Percentiles rank a stretch among this genome's conserved stretches.
Conservation (phyloP, 1,284 basidiomycete species). For the Cutaneotrichosporon dermatis region DNA sequence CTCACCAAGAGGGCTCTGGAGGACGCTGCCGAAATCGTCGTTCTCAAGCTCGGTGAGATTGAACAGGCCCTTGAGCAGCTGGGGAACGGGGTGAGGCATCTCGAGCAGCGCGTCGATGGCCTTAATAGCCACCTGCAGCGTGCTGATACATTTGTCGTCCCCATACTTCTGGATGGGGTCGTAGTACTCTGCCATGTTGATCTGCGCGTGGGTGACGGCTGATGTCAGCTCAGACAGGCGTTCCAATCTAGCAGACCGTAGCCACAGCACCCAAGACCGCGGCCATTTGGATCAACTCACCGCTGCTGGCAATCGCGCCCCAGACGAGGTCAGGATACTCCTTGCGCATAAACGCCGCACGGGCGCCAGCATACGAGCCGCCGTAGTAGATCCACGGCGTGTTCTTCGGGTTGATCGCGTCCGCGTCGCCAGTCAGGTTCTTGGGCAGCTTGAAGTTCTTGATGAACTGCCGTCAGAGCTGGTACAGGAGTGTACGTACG, state of each 20-base stretch:
- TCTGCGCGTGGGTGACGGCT: conserved; percentile 55
- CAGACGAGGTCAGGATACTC: conserved; percentile 71
- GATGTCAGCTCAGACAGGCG: not conserved
- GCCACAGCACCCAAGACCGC: too few relatives aligned
- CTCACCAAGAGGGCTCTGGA: too few relatives aligned
- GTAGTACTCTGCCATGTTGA: conserved; percentile 60
- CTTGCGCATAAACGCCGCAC: conserved; percentile 85
- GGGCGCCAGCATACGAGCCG: conserved; percentile 75
- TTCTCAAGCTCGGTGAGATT: conserved; percentile 63
- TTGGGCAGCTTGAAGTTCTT: conserved; percentile 64
- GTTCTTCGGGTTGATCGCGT: conserved; percentile 51
- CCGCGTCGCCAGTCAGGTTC: conserved; percentile 58
- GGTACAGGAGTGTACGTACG: conserved; percentile 12
- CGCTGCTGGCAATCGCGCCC: conserved; percentile 86
- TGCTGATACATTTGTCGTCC: conserved; percentile 63
- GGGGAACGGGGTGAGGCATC: conserved; percentile 51
- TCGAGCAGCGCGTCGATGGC: conserved; percentile 61
- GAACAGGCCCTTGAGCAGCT: conserved; percentile 64
- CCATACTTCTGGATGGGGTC: conserved; percentile 76
- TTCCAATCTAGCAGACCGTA: too few relatives aligned
- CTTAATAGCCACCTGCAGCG: conserved; percentile 62
- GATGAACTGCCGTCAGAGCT: conserved; percentile 68
- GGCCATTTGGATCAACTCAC: conserved; percentile 36
- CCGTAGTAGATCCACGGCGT: conserved; percentile 95
- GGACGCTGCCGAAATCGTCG: conserved; percentile 65